phyloP scores from a whole-genome alignment of 345 rosid genomes.

The Brassica juncea region DNA sequence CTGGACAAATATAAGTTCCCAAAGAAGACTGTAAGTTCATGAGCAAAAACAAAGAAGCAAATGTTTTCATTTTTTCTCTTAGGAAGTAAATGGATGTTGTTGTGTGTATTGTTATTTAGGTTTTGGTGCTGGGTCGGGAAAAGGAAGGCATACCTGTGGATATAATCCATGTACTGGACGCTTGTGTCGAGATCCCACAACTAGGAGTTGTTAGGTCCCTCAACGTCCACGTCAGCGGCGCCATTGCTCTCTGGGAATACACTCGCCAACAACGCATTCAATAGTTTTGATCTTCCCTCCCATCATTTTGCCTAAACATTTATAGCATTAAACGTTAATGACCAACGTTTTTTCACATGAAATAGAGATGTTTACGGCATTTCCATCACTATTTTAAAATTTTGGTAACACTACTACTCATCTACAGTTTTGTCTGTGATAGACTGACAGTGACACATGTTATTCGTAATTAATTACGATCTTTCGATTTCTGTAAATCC shows the following conservation, averaged over 20 bases:
- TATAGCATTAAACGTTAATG: not conserved
- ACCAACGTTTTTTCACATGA: not conserved
- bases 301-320: not conserved
- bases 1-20: conserved; percentile 75
- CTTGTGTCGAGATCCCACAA: conserved; percentile 94
- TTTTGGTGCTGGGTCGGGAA: conserved; percentile 89
- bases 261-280: conserved; percentile 81
- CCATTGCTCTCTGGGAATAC: conserved; percentile 97
- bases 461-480: not conserved
- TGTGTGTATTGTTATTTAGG: too few species aligned
- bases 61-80: too few species aligned
- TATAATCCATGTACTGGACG: conserved; percentile 79
- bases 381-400: not conserved
- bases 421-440: not conserved
- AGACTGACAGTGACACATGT: not conserved
- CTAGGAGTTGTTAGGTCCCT: conserved; percentile 94
- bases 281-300: conserved; percentile 30
- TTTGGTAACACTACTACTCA: not conserved
- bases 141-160: conserved; percentile 96
- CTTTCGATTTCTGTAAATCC: not conserved
- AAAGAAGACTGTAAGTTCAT: conserved; percentile 72
- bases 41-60: too few species aligned
- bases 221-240: conserved; percentile 94
- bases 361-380: not conserved
- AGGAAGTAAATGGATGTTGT: too few species aligned